Evolutionary conservation across 768 basidiomycete species (phyloP).

Genomic region (Mycena capillaripes): DNA sequence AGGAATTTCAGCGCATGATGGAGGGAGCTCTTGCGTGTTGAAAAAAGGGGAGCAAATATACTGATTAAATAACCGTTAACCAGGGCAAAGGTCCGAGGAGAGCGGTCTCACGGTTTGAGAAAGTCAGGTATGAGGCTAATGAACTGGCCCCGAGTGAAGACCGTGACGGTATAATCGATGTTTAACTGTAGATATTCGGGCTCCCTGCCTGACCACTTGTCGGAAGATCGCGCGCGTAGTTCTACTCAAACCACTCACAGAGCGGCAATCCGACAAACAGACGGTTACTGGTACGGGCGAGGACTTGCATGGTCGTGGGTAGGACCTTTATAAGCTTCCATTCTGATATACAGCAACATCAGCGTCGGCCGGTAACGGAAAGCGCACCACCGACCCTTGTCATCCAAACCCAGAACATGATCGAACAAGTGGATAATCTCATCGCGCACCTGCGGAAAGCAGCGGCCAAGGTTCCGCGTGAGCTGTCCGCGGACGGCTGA

Average conservation of each 20-base stretch:
- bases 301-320: slow-evolving; percentile 49
- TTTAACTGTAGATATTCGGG: slow-evolving; percentile 55
- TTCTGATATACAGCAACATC: slow-evolving; percentile 39
- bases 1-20: slow-evolving; percentile 37
- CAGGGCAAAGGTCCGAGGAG: not conserved
- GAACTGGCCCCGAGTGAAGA: slow-evolving; percentile 46
- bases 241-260: slow-evolving; percentile 48
- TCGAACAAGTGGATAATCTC: not conserved
- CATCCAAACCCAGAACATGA: not conserved
- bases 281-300: slow-evolving; percentile 56
- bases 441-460: not conserved
- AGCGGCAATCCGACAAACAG: slow-evolving; percentile 61
- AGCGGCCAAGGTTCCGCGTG: slow-evolving; percentile 3
- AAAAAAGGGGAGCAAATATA: slow-evolving; percentile 3
- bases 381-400: not conserved
- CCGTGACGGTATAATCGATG: slow-evolving; percentile 51
- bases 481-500: not conserved
- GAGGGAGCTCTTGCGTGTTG: slow-evolving; percentile 26
- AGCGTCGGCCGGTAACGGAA: not conserved
- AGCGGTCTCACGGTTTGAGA: slow-evolving; percentile 55
- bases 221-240: not conserved
- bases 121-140: slow-evolving; percentile 56
- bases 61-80: not conserved
- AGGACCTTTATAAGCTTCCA: slow-evolving; percentile 50
- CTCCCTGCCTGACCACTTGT: slow-evolving; percentile 51